Base-by-base conservation (phyloP, 306 rosid species). In the Lagenaria siceraria region DNA sequence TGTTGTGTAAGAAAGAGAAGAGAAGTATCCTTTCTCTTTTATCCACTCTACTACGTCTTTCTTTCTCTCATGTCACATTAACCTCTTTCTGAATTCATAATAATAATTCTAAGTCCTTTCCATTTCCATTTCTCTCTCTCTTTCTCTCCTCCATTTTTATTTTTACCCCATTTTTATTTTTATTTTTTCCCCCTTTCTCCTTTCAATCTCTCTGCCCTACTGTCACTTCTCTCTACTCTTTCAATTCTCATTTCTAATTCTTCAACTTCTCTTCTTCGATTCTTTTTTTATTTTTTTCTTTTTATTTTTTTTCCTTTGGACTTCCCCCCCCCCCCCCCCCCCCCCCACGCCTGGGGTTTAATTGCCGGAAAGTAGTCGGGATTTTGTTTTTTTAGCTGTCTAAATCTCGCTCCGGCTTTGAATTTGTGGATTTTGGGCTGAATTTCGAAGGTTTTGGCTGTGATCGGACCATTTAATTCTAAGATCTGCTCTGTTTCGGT, bases 401-500 rank as follows among this genome's bases (percentile, higher is more conserved):
- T 10, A 18, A 54, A 24, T 55, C 48, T 56, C 12, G 54, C 25
- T 25, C 19, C 3, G 18, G 6, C 9, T 72, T 14, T 78, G 29
- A 78, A 83, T 79, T 77, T 36, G 49, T 31, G 55, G 24, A 40
- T 66, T 46, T 49, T 40, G 0, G 65, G 54, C 40, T 66, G 1
- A 38, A 78, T 80, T 76, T 75, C 66, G 2, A 46, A 49, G 46
- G 75, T 33, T 54, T 83, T 76, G 77, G 54, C 42, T 74, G 36
- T 52, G 74, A 73, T 73, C 46, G 76, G 82, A 71, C 86, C 86
- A 80, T 83, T 79, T 58, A 68, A 75, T 78, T 51, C 56, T 77
- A 81, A 85, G 97, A 89, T 92, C 96, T 86, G 19, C 27, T 52
- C 31, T 73, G 29, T 3, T 52, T 51, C 24, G 62, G 29, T 29